Evolutionary conservation across 164 flowering plant species (phyloP).

Genomic region (Chimonanthus salicifolius): DNA sequence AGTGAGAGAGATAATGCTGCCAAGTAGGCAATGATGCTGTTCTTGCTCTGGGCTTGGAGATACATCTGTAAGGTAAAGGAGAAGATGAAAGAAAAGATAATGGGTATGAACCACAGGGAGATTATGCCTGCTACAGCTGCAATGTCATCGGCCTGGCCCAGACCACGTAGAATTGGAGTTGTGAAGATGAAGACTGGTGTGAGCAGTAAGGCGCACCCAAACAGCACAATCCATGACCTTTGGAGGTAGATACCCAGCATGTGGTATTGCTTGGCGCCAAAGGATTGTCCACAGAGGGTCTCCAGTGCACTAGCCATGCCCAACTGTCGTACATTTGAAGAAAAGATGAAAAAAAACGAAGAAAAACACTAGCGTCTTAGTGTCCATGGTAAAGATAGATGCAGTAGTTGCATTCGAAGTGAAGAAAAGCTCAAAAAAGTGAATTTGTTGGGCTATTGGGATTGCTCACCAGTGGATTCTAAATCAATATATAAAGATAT

Average conservation of each 20-base stretch:
- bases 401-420: too few species aligned
- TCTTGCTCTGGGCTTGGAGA: constrained; percentile 57
- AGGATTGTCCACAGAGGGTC: constrained; percentile 69
- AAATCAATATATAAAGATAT: too few species aligned
- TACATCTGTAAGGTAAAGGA: constrained; percentile 49
- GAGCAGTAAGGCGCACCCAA: constrained; percentile 18
- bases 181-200: constrained; percentile 41
- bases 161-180: constrained; percentile 29
- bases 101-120: constrained; percentile 33
- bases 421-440: too few species aligned
- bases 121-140: constrained; percentile 33
- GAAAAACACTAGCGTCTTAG: background rate
- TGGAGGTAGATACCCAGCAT: constrained; percentile 67
- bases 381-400: background rate
- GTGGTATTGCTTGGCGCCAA: constrained; percentile 46
- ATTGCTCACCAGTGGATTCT: too few species aligned
- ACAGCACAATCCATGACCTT: constrained; percentile 51
- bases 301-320: constrained; percentile 73
- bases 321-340: constrained; percentile 26
- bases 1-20: constrained; percentile 28
- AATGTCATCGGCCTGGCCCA: constrained; percentile 38
- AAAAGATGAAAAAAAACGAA: background rate
- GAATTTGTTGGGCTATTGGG: too few species aligned
- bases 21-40: constrained; percentile 36
- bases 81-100: constrained; percentile 24